These are phyloP conservation scores for Macrolepiota dolichaula DNA, from an alignment of 768 basidiomycete genomes.

Conservation along the genomic window DNA sequence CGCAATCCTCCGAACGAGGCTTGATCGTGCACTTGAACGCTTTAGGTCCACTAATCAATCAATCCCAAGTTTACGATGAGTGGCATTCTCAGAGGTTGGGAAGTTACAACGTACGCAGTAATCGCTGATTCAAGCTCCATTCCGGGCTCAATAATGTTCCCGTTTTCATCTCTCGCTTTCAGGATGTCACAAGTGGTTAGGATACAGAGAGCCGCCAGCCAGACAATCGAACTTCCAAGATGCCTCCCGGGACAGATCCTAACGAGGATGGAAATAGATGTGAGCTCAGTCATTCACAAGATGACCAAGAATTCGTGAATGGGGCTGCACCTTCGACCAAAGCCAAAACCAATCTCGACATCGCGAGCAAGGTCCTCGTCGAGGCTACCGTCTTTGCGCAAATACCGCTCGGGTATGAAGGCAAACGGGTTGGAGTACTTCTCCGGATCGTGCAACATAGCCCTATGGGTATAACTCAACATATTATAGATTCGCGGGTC, in stretches of 20 bases:
- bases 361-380: conserved; percentile 21
- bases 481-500: neutral
- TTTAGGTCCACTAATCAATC: conserved; percentile 41
- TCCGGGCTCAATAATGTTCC: conserved; percentile 33
- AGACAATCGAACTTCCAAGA: conserved; percentile 46
- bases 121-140: conserved; percentile 20
- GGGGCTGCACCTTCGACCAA: conserved; percentile 45
- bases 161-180: conserved; percentile 36
- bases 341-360: conserved; percentile 48
- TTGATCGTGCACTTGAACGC: conserved; percentile 45
- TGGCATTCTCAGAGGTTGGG: neutral
- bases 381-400: conserved; percentile 32
- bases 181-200: conserved; percentile 42
- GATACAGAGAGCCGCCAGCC: conserved; percentile 38
- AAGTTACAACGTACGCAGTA: conserved; percentile 4
- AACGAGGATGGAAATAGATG: neutral
- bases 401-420: conserved; percentile 51
- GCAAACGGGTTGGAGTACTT: conserved; percentile 39
- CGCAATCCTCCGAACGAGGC: conserved; percentile 35
- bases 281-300: neutral
- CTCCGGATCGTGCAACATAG: conserved; percentile 35
- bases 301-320: neutral
- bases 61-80: neutral
- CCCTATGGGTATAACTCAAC: conserved; percentile 22
- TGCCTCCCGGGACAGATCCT: conserved; percentile 53